Base-by-base conservation (phyloP, 2,329 filamentous ascomycete species). In the Neurospora sp. region DNA sequence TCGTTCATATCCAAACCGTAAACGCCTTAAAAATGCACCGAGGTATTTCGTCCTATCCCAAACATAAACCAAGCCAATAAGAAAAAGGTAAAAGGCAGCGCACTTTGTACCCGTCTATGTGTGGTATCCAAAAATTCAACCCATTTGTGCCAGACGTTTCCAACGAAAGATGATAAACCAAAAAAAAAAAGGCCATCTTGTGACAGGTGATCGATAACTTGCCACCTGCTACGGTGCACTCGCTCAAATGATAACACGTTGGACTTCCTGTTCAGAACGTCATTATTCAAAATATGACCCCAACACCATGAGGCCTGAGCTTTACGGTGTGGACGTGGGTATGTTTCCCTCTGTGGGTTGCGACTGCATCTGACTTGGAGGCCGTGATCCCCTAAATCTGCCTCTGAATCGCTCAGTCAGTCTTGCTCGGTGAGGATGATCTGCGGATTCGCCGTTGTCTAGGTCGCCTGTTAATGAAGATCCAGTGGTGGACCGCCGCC, bases 391-490 rank as follows among this genome's bases (percentile, higher is more conserved):
- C 4, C 28, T 62, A 33, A 88, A 87, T 73, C 81, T 84, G 66
- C 86, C 86, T 66, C 83, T 82, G 62, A 89, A 77, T 68, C 83
- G 83, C 62, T 83, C 81, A 7, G 86, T 80, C 43, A 88, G 75
- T 62, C 78, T 80, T 11, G 82, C 80, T 68, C 52, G 52, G 7
- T 33, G 52, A 10, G 13, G 17, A n/a, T 33, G 13, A 33, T 62
- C 82, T 81, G 36, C 81, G 81, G 33, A 78, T 78, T 68, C 77
- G 76, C 73, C 78, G 81, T 70, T 79, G 1, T 76, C 75, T 1
- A 79, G 77, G n/a, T 78, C 77, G 1, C 74, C 76, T 10, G 79
- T 78, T 7, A 71, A 66, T 28, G 71, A 74, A 68, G 74, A 13
- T 46, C 1, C 72, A 68, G 39, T 33, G 70, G 9, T 38, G 71